phyloP scores from a whole-genome alignment of 2,329 filamentous ascomycete species.

The Aspergillus tubingensis region DNA sequence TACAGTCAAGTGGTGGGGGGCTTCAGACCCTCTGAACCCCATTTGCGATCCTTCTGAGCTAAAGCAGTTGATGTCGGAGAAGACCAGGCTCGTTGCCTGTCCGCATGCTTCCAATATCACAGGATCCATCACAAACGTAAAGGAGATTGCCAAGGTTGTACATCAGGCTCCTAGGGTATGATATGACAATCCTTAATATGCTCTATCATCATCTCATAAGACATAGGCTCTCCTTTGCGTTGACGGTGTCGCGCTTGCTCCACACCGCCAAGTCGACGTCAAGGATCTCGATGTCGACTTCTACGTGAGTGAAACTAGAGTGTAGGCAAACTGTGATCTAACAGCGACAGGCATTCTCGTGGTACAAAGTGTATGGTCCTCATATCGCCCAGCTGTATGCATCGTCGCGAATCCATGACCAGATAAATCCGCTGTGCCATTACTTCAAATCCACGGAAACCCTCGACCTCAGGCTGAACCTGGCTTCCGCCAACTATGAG shows the following conservation, averaged over 20 bases:
- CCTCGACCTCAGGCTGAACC: conserved; percentile 67
- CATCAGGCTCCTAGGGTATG: conserved; percentile 47
- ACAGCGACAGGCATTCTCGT: conserved; percentile 59
- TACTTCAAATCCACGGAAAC: conserved; percentile 65
- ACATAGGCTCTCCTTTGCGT: conserved; percentile 63
- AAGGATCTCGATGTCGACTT: conserved; percentile 70
- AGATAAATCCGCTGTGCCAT: conserved; percentile 62
- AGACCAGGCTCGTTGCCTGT: conserved; percentile 70
- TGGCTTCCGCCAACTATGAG: conserved; percentile 72
- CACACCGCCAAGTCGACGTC: conserved; percentile 71
- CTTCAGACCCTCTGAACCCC: conserved; percentile 54
- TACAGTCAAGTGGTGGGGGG: conserved; percentile 70
- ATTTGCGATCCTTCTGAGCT: conserved; percentile 62
- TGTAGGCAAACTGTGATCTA: no score
- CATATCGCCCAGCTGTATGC: conserved; percentile 73
- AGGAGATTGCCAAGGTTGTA: conserved; percentile 38
- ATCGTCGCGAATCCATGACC: conserved; percentile 56
- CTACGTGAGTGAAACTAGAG: conserved; percentile 49
- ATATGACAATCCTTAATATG: not conserved
- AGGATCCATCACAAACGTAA: conserved; percentile 62
- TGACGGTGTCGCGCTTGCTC: conserved; percentile 75
- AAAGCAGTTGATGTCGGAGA: conserved; percentile 59
- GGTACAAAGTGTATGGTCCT: conserved; percentile 82
- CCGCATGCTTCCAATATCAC: conserved; percentile 75
- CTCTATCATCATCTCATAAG: not conserved